Conservation (phyloP, 1,139 yeast genomes). For the Dujonia santamariae region DNA sequence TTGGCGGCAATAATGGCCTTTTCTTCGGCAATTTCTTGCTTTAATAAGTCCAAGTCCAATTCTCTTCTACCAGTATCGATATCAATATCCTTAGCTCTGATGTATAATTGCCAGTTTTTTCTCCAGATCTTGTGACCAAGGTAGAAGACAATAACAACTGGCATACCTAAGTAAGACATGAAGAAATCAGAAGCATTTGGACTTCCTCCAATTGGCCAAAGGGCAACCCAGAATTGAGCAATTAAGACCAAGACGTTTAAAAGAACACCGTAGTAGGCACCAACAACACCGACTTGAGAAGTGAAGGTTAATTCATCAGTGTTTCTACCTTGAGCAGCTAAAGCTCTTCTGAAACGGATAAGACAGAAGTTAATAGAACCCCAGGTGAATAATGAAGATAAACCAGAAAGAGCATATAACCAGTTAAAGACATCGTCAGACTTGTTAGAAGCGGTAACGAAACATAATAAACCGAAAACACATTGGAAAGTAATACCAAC, state of each 20-base stretch:
- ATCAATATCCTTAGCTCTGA: slow-evolving; percentile 37
- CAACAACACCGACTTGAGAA: slow-evolving; percentile 55
- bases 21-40: slow-evolving; percentile 41
- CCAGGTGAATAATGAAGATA: slow-evolving; percentile 42
- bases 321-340: slow-evolving; percentile 28
- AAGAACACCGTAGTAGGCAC: slow-evolving; percentile 48
- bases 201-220: slow-evolving; percentile 36
- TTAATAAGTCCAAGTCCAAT: slow-evolving; percentile 38
- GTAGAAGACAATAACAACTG: slow-evolving; percentile 33
- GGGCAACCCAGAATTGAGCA: slow-evolving; percentile 49
- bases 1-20: slow-evolving; percentile 28
- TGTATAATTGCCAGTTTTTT: slow-evolving; percentile 31
- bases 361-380: slow-evolving; percentile 35
- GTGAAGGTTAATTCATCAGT: slow-evolving; percentile 54
- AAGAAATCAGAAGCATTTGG: slow-evolving; percentile 38
- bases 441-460: slow-evolving; percentile 30
- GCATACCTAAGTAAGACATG: slow-evolving; percentile 35
- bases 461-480: slow-evolving; percentile 26
- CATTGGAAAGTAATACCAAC: slow-evolving; percentile 27
- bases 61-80: slow-evolving; percentile 43
- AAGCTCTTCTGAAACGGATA: slow-evolving; percentile 35
- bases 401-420: slow-evolving; percentile 38
- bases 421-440: slow-evolving; percentile 33
- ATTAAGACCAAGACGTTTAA: slow-evolving; percentile 48
- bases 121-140: slow-evolving; percentile 43